Evolutionary conservation across 1,139 yeast species (phyloP).

Genomic region (Pichia sp.): DNA sequence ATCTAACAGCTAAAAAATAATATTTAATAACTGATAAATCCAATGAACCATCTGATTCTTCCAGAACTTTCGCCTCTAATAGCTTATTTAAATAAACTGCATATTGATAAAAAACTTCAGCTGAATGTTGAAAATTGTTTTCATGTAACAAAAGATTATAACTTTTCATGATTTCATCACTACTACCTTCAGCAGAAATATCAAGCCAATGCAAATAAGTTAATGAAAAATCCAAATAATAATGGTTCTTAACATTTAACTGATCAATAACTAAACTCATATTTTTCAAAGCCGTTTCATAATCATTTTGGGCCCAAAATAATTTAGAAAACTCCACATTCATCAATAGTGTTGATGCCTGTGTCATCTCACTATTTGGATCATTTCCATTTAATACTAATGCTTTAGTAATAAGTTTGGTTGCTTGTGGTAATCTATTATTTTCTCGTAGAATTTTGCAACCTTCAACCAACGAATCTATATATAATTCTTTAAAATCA

Average conservation of each 20-base stretch:
- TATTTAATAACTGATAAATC: conserved; percentile 60
- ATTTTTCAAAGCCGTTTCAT: conserved; percentile 72
- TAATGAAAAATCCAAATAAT: conserved; percentile 51
- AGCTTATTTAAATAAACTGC: conserved; percentile 78
- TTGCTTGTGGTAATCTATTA: conserved; percentile 66
- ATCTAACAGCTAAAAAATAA: conserved; percentile 61
- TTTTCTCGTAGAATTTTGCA: conserved; percentile 66
- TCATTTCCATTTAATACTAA: conserved; percentile 36
- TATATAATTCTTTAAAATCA: conserved; percentile 36
- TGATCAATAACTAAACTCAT: conserved; percentile 39
- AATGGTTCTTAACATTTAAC: conserved; percentile 16
- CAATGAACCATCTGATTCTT: conserved; percentile 47
- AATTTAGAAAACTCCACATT: conserved; percentile 78
- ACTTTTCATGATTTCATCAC: conserved; percentile 64
- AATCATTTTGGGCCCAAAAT: conserved; percentile 87
- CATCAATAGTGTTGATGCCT: conserved; percentile 37
- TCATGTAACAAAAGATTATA: conserved; percentile 54
- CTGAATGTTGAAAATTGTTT: conserved; percentile 41
- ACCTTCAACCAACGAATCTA: conserved; percentile 50
- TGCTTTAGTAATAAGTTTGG: conserved; percentile 67
- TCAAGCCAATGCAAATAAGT: conserved; percentile 89
- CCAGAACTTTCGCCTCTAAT: conserved; percentile 45
- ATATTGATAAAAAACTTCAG: conserved; percentile 43
- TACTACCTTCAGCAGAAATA: conserved; percentile 75
- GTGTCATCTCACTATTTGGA: conserved; percentile 12